Evolutionary conservation across 2,329 filamentous ascomycete species (phyloP).

Genomic region (Colletotrichum chlorophyti): DNA sequence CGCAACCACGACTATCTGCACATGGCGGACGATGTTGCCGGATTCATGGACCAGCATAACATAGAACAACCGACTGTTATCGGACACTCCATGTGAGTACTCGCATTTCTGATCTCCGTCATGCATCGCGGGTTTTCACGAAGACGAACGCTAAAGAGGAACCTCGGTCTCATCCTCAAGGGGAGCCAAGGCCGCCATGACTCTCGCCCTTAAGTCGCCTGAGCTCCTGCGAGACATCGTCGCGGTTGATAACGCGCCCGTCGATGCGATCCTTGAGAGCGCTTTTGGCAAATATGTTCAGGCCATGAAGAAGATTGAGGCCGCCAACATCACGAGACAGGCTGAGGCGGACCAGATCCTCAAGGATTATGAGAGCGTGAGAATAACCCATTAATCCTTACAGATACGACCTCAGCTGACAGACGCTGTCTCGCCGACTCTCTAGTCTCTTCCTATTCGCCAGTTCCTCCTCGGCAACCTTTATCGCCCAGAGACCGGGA

Average conservation of each 20-base stretch:
- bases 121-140: background rate
- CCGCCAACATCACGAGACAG: conserved; percentile 69
- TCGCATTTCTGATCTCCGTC: too few relatives aligned
- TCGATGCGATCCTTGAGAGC: conserved; percentile 76
- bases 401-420: too few relatives aligned
- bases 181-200: conserved; percentile 94
- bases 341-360: conserved; percentile 84
- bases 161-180: conserved; percentile 52
- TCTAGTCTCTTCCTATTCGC: conserved; percentile 74
- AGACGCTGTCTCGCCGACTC: background rate
- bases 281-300: conserved; percentile 82
- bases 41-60: conserved; percentile 76
- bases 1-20: conserved; percentile 77
- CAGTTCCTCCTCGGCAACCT: conserved; percentile 94
- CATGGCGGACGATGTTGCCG: conserved; percentile 83
- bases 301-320: conserved; percentile 84
- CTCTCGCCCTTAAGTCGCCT: conserved; percentile 76
- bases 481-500: conserved; percentile 54
- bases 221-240: conserved; percentile 74
- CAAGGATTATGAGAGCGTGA: conserved; percentile 72
- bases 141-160: background rate
- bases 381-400: conserved; percentile 11
- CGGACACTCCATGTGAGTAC: conserved; percentile 89
- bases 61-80: conserved; percentile 79
- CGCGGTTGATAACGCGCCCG: conserved; percentile 89